These are phyloP conservation scores for Fraxinus latifolia DNA, from an alignment of 305 asterid species.

Conservation along the genomic window DNA sequence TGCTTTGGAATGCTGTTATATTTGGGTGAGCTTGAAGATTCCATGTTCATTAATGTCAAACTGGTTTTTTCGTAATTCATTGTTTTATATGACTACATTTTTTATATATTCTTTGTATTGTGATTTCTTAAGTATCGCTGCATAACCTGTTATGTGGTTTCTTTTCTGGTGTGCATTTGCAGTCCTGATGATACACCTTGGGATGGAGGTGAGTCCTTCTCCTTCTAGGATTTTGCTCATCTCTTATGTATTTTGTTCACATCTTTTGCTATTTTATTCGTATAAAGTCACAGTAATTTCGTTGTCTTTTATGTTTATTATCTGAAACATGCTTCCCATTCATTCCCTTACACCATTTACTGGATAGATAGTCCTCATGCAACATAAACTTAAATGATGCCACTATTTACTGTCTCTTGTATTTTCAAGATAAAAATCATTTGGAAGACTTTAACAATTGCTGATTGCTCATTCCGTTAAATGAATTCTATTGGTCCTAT, in stretches of 20 bases:
- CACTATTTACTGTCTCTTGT: neutral
- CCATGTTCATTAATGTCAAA: neutral
- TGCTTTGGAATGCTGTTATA: slow-evolving; percentile 83
- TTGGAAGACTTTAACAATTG: neutral
- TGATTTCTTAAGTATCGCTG: slow-evolving; percentile 26
- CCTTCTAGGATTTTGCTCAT: neutral
- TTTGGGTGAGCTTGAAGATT: slow-evolving; percentile 52
- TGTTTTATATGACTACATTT: neutral
- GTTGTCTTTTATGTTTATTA: neutral
- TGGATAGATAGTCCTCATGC: slow-evolving; percentile 3
- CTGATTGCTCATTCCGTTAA: neutral
- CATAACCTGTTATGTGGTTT: slow-evolving; percentile 39
- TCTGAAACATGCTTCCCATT: neutral
- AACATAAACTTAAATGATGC: slow-evolving; percentile 5
- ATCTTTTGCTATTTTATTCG: neutral
- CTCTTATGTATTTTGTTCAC: neutral
- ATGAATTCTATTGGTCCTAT: neutral
- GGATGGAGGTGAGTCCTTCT: slow-evolving; percentile 71
- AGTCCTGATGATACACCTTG: slow-evolving; percentile 84
- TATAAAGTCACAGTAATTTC: neutral
- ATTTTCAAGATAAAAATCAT: neutral
- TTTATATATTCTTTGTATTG: neutral
- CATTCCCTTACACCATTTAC: neutral
- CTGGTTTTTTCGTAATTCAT: neutral
- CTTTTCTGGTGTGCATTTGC: slow-evolving; percentile 48